These are phyloP conservation scores for Pichia cephalocereana DNA, from an alignment of 805 yeast genomes.

Conservation along the genomic window DNA sequence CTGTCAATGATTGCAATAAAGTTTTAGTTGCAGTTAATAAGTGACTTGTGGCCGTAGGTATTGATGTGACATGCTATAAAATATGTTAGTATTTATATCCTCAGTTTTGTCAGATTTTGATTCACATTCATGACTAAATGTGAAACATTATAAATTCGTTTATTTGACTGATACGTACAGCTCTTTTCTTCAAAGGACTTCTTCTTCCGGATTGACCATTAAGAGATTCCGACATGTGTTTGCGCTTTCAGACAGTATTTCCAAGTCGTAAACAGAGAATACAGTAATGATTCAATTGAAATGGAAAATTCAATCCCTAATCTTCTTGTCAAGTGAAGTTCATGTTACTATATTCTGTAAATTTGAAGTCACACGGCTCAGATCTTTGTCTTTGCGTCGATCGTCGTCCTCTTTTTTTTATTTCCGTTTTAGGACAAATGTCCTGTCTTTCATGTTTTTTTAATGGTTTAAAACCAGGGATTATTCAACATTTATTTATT, in stretches of 20 bases:
- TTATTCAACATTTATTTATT: too few relatives aligned
- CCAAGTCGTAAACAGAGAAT: too few relatives aligned
- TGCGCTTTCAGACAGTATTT: too few relatives aligned
- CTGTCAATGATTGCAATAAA: constrained; percentile 73
- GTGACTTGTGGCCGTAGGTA: constrained; percentile 45
- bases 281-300: too few relatives aligned
- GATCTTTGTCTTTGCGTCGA: neutral
- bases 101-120: too few relatives aligned
- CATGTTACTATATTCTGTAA: too few relatives aligned
- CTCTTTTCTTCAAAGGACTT: constrained; percentile 5
- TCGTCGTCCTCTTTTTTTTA: neutral
- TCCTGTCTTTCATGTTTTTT: neutral
- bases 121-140: too few relatives aligned
- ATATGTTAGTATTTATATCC: too few relatives aligned
- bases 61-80: constrained; percentile 44
- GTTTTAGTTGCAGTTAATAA: constrained; percentile 84
- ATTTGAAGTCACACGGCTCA: too few relatives aligned
- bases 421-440: neutral
- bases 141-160: too few relatives aligned
- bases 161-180: constrained; percentile 1
- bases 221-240: constrained; percentile 1
- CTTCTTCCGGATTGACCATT: neutral
- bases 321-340: neutral
- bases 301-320: too few relatives aligned
- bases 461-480: too few relatives aligned